A percentile compares a stretch with the other conserved stretches of the same genome.
Evolutionary conservation across 1,284 basidiomycete species (phyloP).

Genomic region (Pyrrhoderma noxium): DNA sequence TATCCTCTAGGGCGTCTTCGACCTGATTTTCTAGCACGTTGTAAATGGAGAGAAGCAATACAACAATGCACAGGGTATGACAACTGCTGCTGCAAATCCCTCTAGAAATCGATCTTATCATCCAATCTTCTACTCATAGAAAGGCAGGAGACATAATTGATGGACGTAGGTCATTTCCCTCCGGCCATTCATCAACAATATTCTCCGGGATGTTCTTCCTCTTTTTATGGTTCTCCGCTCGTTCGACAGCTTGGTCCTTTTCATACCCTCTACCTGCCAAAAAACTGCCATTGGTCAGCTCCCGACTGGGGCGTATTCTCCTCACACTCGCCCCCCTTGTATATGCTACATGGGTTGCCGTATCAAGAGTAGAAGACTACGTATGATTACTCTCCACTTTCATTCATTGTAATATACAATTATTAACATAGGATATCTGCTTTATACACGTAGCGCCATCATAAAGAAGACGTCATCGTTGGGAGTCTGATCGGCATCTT

Average conservation of each 20-base stretch:
- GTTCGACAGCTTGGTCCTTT: conserved; percentile 55
- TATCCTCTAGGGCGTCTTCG: conserved; percentile 46
- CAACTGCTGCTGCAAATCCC: no score
- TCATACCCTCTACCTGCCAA: conserved; percentile 29
- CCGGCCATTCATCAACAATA: conserved; percentile 61
- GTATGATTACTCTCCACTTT: conserved; percentile 31
- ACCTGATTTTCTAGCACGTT: conserved; percentile 63
- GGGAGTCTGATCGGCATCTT: conserved; percentile 50
- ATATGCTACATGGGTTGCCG: conserved; percentile 54
- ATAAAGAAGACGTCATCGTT: conserved; percentile 60
- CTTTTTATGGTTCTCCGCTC: conserved; percentile 54
- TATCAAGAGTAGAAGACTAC: conserved; percentile 58
- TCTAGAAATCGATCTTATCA: neutral
- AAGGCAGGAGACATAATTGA: conserved; percentile 35
- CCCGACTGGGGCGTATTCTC: conserved; percentile 41
- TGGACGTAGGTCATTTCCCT: conserved; percentile 57
- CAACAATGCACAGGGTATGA: conserved; percentile 49
- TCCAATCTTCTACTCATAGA: conserved; percentile 24
- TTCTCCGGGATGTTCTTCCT: conserved; percentile 60
- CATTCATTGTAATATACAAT: neutral
- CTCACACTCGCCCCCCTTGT: conserved; percentile 45
- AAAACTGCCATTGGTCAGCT: conserved; percentile 34
- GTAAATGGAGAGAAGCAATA: conserved; percentile 46
- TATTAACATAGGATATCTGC: neutral
- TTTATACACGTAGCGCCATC: conserved; percentile 42